phyloP scores from a whole-genome alignment of 768 basidiomycete species.

The Trametes meyenii region DNA sequence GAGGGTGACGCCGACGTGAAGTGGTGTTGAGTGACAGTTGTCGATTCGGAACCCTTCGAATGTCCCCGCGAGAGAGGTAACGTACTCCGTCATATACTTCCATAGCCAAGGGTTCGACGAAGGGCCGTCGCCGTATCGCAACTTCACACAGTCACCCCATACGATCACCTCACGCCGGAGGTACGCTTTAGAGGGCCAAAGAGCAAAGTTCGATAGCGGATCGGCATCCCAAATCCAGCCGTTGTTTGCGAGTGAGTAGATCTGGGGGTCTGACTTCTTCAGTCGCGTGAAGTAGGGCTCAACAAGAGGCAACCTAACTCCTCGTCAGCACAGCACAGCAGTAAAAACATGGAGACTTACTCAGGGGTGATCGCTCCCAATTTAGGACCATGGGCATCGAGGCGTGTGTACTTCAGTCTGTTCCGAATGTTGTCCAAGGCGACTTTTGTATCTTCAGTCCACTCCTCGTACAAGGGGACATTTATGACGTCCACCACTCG shows the following conservation, averaged over 20 bases:
- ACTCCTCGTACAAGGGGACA: conserved; percentile 83
- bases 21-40: conserved; percentile 97
- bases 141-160: conserved; percentile 98
- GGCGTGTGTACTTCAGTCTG: conserved; percentile 75
- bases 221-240: conserved; percentile 99
- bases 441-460: conserved; percentile 77
- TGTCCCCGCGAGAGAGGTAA: conserved; percentile 71
- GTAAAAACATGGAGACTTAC: conserved; percentile 47
- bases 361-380: conserved; percentile 74
- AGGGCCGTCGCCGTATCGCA: conserved; percentile 85
- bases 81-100: conserved; percentile 87
- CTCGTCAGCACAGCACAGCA: conserved; percentile 8
- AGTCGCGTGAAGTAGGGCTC: conserved; percentile 94
- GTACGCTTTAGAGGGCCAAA: conserved; percentile 91
- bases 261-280: conserved; percentile 48
- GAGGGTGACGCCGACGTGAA: conserved; percentile 94
- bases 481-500: conserved; percentile 85
- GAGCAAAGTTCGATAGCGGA: conserved; percentile 92
- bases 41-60: conserved; percentile 99
- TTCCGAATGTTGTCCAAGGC: conserved; percentile 77
- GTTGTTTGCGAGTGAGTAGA: conserved; percentile 91
- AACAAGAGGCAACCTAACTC: conserved; percentile 73
- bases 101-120: conserved; percentile 93
- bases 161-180: conserved; percentile 94
- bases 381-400: conserved; percentile 84